A percentile compares a stretch with the other conserved stretches of the same genome.
Evolutionary conservation across 805 yeast genomes (phyloP).

Genomic region (Schwanniomyces pseudopolymorphus): DNA sequence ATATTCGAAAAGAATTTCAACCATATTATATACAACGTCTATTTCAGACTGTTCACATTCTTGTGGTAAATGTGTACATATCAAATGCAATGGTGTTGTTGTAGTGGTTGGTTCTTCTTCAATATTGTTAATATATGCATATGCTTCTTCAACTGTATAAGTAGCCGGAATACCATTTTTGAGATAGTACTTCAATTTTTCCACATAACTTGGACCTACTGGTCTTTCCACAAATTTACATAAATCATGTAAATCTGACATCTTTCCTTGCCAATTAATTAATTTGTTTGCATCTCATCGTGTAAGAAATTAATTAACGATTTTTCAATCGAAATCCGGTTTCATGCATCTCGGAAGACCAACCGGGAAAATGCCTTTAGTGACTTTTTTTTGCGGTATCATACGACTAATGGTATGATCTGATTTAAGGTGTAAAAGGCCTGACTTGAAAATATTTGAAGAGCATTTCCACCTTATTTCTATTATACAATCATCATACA

Average conservation of each 20-base stretch:
- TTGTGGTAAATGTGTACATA: conserved; percentile 55
- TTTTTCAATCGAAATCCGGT: background rate
- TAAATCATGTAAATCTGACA: conserved; percentile 75
- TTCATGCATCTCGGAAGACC: background rate
- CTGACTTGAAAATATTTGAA: background rate
- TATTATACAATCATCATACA: background rate
- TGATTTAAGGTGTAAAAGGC: background rate
- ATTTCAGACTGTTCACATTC: conserved; percentile 45
- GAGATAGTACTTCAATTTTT: conserved; percentile 45
- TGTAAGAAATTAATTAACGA: background rate
- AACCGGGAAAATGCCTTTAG: background rate
- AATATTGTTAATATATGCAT: conserved; percentile 49
- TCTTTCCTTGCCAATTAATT: conserved; percentile 21
- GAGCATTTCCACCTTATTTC: background rate
- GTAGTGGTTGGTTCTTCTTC: conserved; percentile 49
- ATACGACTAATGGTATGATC: background rate
- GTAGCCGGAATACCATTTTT: conserved; percentile 77
- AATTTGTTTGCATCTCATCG: background rate
- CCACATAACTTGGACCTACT: conserved; percentile 44
- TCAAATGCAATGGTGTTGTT: conserved; percentile 78
- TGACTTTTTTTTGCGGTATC: background rate
- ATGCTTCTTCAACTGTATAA: conserved; percentile 75
- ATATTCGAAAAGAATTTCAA: conserved; percentile 66
- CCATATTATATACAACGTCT: conserved; percentile 49
- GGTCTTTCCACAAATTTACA: conserved; percentile 55